A percentile compares a stretch with the other conserved stretches of the same genome.
Evolutionary conservation across 1,284 basidiomycete species (phyloP).

Genomic region (Boletus albobrunnescens): DNA sequence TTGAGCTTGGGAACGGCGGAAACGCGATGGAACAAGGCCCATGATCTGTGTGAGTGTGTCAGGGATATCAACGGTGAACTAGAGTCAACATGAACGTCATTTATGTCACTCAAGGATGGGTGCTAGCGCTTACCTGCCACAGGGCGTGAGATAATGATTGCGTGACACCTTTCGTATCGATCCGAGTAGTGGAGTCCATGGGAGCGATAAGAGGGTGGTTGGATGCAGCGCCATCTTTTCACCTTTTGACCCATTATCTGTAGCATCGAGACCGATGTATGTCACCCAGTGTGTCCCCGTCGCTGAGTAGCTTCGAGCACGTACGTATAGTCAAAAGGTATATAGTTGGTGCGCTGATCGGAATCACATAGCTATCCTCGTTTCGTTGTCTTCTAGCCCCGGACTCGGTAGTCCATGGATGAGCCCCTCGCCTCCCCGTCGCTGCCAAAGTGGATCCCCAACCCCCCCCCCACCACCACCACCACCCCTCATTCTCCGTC

Average conservation of each 20-base stretch:
- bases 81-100: too few species aligned
- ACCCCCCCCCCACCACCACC: too few species aligned
- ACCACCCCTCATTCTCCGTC: constrained; percentile 12
- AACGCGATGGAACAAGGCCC: not conserved
- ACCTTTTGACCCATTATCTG: constrained; percentile 19
- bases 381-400: too few species aligned
- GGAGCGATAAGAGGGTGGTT: constrained; percentile 21
- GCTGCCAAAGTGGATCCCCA: constrained; percentile 1
- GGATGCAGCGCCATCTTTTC: not conserved
- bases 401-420: not conserved
- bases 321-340: constrained; percentile 6
- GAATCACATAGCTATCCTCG: too few species aligned
- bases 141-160: constrained; percentile 4
- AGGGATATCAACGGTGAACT: not conserved
- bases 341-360: not conserved
- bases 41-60: not conserved
- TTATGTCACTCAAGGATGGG: too few species aligned
- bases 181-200: constrained; percentile 17
- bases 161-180: constrained; percentile 21
- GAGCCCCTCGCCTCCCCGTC: not conserved
- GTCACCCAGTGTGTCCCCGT: constrained; percentile 1
- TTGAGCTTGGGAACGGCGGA: not conserved
- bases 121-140: too few species aligned
- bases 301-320: constrained; percentile 12
- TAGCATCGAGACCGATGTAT: constrained; percentile 5